Percentiles rank a stretch among this genome's conserved stretches.
phyloP scores from a whole-genome alignment of 495 filamentous ascomycete genomes.

The Trichoderma parareesei region DNA sequence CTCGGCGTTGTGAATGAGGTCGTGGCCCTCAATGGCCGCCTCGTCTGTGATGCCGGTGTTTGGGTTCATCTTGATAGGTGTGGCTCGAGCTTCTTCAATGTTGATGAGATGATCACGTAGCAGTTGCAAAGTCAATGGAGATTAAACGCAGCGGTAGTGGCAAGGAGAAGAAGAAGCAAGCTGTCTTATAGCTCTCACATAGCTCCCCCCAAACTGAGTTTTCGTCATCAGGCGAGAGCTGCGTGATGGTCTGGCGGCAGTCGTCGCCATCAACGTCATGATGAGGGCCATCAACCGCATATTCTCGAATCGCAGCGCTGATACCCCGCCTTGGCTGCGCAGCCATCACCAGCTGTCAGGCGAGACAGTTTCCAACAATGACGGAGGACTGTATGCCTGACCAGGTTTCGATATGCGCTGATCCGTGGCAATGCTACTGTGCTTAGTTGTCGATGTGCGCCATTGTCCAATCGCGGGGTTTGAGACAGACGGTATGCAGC shows the following conservation, averaged over 20 bases:
- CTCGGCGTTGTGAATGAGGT: slow-evolving; percentile 12
- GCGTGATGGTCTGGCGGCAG: not conserved
- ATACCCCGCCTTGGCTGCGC: not conserved
- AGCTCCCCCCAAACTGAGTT: not conserved
- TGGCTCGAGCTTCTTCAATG: no score
- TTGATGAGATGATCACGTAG: no score
- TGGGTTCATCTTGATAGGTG: not conserved
- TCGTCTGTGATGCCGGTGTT: slow-evolving; percentile 8
- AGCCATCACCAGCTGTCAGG: slow-evolving; percentile 6
- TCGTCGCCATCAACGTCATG: slow-evolving; percentile 7
- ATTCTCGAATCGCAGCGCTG: not conserved
- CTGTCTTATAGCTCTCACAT: not conserved
- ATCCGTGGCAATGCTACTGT: slow-evolving; percentile 1
- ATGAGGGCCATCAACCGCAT: not conserved
- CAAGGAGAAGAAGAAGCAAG: not conserved
- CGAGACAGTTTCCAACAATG: not conserved
- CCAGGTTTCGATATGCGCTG: not conserved
- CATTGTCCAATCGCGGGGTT: not conserved
- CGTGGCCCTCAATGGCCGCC: slow-evolving; percentile 11
- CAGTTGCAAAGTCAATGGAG: not conserved
- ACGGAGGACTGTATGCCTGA: not conserved
- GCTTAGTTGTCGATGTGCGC: not conserved
- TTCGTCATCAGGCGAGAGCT: not conserved
- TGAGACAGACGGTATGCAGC: not conserved
- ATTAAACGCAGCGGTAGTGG: not conserved